Evolutionary conservation across 2,329 filamentous ascomycete species (phyloP), one percentile per base, ranked within the genome.

Genomic region (Moelleriella libera): DNA sequence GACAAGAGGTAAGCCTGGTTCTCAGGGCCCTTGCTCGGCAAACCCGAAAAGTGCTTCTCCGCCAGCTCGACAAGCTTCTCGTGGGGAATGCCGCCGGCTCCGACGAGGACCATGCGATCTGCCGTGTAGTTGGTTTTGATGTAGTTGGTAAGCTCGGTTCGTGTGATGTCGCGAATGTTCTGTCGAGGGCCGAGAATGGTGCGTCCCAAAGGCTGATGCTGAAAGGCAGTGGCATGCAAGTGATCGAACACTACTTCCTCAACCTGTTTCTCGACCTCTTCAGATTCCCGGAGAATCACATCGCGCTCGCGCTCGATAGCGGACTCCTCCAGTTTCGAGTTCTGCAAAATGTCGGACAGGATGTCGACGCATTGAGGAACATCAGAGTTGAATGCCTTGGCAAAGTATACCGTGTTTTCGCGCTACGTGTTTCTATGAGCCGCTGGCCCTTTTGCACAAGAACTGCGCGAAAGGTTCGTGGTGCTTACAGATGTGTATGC

Each of bases 51-150:
- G 79, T 97, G 79, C 79, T 96, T 87, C 75, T 98, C 90, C 57
- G 92, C 92, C 56, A 98, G 82, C 64, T 90, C 83, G 60, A 98
- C 92, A 52, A 98, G 83, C 73, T 95, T 78, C 65, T 89, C 78
- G 71, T 98, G 92, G 56, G 90, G 88, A 55, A 98, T 76, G 60
- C 92, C 92, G 68, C 92, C 92, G 56, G 92, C 83, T 65, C 89
- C 89, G 58, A 96, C 92, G 44, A 98, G 84, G 55, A 98, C 90
- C 90, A 98, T 98, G 68, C 94, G 89, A 74, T 98, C 92, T 56
- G 92, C 90, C 50, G 89, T 96, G 79, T 98, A 98, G 81, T 98
- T 98, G 73, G 80, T 92, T 79, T 94, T 95, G 79, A 98, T 97
- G 75, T 98, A 98, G 75, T 85, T 85, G 68, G 76, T 74, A 58